phyloP scores from a whole-genome alignment of 192 early-diverging fungal species.

The Entophlyctis helioformis region DNA sequence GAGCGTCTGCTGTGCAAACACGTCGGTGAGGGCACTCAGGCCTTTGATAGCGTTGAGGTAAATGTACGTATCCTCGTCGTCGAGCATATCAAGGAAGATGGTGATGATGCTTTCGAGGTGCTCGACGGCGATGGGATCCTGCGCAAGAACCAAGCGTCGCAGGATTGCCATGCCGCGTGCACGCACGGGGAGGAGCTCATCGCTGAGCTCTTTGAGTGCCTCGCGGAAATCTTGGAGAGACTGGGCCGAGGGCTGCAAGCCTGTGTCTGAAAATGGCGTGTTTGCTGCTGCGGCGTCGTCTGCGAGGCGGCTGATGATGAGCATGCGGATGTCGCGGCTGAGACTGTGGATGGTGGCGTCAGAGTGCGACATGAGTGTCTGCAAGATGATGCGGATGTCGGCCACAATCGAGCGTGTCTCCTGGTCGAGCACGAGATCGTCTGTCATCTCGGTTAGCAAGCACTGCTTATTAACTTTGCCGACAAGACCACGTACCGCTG shows the following conservation, averaged over 20 bases:
- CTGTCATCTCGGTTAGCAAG: too few relatives aligned
- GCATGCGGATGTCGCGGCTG: neutral
- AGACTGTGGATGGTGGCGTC: neutral
- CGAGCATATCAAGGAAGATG: slow-evolving; percentile 67
- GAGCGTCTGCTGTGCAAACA: slow-evolving; percentile 60
- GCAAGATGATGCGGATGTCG: too few relatives aligned
- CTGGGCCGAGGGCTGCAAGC: too few relatives aligned
- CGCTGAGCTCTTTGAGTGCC: slow-evolving; percentile 67
- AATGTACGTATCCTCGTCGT: slow-evolving; percentile 73
- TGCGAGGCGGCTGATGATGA: neutral
- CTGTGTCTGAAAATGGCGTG: too few relatives aligned
- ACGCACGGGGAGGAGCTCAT: slow-evolving; percentile 71
- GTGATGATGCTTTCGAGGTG: slow-evolving; percentile 54
- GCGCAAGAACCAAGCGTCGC: slow-evolving; percentile 64
- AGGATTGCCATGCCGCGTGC: slow-evolving; percentile 80
- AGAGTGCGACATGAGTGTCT: too few relatives aligned
- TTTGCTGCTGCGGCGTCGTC: neutral
- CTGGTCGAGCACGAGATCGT: too few relatives aligned
- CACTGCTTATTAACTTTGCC: too few relatives aligned
- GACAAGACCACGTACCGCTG: too few relatives aligned
- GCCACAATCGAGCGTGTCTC: too few relatives aligned
- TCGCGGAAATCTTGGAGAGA: too few relatives aligned
- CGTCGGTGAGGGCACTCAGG: slow-evolving; percentile 69
- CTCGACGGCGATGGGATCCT: slow-evolving; percentile 41
- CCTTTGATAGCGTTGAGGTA: slow-evolving; percentile 90